Conservation (phyloP, 2,329 filamentous ascomycete species). For the Botryotinia narcissicola region DNA sequence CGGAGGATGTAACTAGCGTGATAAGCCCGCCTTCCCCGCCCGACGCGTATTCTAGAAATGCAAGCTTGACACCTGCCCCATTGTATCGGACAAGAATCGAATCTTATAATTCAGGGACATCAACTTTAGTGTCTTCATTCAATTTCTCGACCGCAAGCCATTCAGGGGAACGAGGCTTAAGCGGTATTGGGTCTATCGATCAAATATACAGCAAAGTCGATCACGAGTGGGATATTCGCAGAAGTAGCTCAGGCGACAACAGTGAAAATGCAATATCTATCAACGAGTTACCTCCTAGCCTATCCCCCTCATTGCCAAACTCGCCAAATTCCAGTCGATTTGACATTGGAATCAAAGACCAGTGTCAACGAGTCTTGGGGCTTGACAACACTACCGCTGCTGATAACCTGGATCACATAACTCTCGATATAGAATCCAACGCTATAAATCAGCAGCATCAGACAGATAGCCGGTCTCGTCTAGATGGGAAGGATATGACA, state of each 20-base stretch:
- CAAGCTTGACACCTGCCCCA: conserved; percentile 10
- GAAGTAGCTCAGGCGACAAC: not conserved
- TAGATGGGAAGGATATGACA: not conserved
- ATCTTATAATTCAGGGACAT: conserved; percentile 6
- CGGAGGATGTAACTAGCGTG: not conserved
- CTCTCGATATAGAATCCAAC: not conserved
- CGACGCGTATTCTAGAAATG: not conserved
- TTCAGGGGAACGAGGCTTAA: not conserved
- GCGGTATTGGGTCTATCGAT: conserved; percentile 12
- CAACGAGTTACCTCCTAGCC: not conserved
- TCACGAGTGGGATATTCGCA: not conserved
- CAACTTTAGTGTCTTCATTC: not conserved
- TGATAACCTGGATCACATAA: not conserved
- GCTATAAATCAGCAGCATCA: not conserved
- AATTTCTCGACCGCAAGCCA: not conserved
- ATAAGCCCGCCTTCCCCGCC: conserved; percentile 1
- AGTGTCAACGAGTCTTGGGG: not conserved
- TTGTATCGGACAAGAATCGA: conserved; percentile 16
- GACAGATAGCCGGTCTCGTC: not conserved
- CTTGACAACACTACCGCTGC: not conserved
- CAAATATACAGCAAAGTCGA: conserved; percentile 10
- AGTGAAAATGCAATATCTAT: not conserved
- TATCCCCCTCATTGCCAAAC: not conserved
- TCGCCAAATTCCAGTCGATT: not conserved
- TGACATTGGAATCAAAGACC: not conserved